Percentiles rank a stretch among this genome's conserved stretches.
phyloP scores from a whole-genome alignment of 1,284 basidiomycete genomes.

The Malassezia vespertilionis region DNA sequence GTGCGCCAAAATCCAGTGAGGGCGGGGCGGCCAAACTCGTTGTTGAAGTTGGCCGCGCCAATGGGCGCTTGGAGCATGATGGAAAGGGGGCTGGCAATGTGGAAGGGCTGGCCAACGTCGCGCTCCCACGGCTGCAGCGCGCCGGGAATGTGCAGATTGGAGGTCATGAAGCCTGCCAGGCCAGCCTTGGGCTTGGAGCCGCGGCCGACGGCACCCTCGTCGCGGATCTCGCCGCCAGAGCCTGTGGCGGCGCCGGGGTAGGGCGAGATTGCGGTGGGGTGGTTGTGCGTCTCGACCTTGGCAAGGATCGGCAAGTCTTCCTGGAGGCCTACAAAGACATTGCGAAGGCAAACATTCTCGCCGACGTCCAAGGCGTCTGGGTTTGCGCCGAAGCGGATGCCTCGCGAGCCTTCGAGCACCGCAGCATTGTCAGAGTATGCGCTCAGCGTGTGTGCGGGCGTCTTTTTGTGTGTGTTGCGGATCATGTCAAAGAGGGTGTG shows the following conservation, averaged over 20 bases:
- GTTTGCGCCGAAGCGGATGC: conserved; percentile 68
- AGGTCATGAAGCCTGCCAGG: conserved; percentile 84
- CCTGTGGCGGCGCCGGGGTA: conserved; percentile 95
- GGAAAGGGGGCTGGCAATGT: conserved; percentile 84
- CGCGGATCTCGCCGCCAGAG: conserved; percentile 93
- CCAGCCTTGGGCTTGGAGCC: conserved; percentile 96
- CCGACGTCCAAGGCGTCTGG: conserved; percentile 17
- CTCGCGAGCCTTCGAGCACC: conserved; percentile 67
- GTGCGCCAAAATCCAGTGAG: conserved; percentile 52
- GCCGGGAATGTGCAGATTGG: conserved; percentile 57
- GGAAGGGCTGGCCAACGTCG: conserved; percentile 65
- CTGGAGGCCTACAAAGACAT: conserved; percentile 26
- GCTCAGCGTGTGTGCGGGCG: conserved; percentile 63
- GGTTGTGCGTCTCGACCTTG: conserved; percentile 99
- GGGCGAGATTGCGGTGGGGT: conserved; percentile 94
- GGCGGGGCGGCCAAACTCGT: conserved; percentile 89
- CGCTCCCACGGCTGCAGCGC: conserved; percentile 37
- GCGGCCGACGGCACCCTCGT: conserved; percentile 88
- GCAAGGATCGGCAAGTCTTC: conserved; percentile 72
- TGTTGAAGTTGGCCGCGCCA: conserved; percentile 91
- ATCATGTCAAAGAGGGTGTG: conserved; percentile 94
- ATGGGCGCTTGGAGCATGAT: conserved; percentile 96
- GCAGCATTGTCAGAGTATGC: conserved; percentile 98
- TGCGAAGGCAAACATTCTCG: background rate
- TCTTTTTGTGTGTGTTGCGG: conserved; percentile 79